A percentile compares a stretch with the other conserved stretches of the same genome.
Conservation (phyloP, 495 filamentous ascomycete species). For the Trichoderma orchidacearum region DNA sequence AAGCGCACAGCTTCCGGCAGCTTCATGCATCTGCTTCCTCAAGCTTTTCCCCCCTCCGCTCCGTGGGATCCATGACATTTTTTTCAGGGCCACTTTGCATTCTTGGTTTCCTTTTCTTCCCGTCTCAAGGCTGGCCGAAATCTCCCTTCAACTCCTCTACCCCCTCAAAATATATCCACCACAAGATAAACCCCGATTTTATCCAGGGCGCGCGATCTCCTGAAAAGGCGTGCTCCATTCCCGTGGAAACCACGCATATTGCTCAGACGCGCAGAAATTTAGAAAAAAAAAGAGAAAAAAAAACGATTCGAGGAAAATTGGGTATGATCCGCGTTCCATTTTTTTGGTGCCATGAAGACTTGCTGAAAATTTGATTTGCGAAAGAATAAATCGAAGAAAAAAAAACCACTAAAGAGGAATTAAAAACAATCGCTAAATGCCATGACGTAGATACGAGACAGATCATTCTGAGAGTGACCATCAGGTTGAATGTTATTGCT, state of each 20-base stretch:
- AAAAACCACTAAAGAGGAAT: constrained; percentile 2
- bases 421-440: constrained; percentile 7
- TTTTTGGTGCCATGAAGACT: constrained; percentile 4
- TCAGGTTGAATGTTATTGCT: not conserved
- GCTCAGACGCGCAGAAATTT: constrained; percentile 3
- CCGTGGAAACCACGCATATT: constrained; percentile 6
- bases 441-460: constrained; percentile 5
- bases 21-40: not conserved
- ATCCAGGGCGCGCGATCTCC: not conserved
- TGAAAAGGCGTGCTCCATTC: not conserved
- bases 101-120: not conserved
- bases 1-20: not conserved
- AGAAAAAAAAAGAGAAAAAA: not conserved
- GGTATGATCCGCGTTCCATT: constrained; percentile 4
- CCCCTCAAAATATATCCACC: not conserved
- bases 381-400: not conserved
- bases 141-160: not conserved
- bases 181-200: not conserved
- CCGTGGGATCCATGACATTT: not conserved
- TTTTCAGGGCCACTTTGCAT: not conserved
- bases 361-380: constrained; percentile 3
- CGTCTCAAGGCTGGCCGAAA: not conserved
- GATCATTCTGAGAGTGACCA: constrained; percentile 2
- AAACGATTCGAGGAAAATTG: not conserved
- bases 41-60: not conserved